Conservation (phyloP, 1,139 yeast species). For the Sugiyamaella paludigena region DNA sequence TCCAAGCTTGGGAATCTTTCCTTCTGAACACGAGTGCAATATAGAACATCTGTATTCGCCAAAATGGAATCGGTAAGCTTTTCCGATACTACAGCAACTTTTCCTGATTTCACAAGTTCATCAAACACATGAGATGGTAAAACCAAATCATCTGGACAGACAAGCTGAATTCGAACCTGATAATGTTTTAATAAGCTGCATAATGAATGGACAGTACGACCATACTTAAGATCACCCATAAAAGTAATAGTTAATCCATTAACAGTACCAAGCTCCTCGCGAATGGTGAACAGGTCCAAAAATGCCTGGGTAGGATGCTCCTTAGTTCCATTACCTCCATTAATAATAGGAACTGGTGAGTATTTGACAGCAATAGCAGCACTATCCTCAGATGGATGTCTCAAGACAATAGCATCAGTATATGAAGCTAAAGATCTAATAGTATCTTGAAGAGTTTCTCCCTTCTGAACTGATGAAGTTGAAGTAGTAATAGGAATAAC, state of each 20-base stretch:
- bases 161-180: slow-evolving; percentile 90
- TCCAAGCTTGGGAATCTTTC: slow-evolving; percentile 80
- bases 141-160: slow-evolving; percentile 82
- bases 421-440: slow-evolving; percentile 92
- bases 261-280: slow-evolving; percentile 98
- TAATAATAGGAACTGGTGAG: slow-evolving; percentile 95
- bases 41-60: slow-evolving; percentile 87
- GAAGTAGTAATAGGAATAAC: slow-evolving; percentile 83
- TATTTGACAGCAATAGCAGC: slow-evolving; percentile 94
- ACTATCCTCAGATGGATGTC: slow-evolving; percentile 92
- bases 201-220: slow-evolving; percentile 97
- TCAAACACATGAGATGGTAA: slow-evolving; percentile 72
- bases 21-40: slow-evolving; percentile 97
- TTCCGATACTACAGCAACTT: slow-evolving; percentile 71
- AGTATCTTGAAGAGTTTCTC: slow-evolving; percentile 97
- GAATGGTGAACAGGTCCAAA: slow-evolving; percentile 92
- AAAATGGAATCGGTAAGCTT: slow-evolving; percentile 79
- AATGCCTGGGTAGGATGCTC: slow-evolving; percentile 99
- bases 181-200: slow-evolving; percentile 87
- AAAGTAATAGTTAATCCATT: slow-evolving; percentile 97
- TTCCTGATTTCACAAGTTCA: slow-evolving; percentile 61
- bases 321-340: slow-evolving; percentile 96
- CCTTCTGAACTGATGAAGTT: slow-evolving; percentile 92
- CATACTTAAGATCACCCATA: slow-evolving; percentile 98
- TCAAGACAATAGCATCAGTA: slow-evolving; percentile 93